These are phyloP conservation scores for Nissolia schottii DNA, from an alignment of 306 rosid species.

Conservation along the genomic window DNA sequence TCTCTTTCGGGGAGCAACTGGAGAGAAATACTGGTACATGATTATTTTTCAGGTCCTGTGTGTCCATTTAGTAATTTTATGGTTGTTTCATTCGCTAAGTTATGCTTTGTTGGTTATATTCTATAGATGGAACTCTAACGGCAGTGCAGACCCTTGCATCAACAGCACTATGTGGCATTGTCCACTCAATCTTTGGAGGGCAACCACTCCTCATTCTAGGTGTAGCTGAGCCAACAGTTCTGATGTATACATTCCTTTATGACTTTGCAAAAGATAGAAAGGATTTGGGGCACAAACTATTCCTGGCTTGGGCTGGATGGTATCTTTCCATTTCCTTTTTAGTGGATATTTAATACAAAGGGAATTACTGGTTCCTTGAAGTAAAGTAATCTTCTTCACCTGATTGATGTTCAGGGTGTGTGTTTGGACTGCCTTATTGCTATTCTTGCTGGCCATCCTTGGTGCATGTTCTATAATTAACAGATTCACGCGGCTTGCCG, in stretches of 20 bases:
- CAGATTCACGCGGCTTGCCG: slow-evolving; percentile 85
- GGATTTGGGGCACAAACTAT: slow-evolving; percentile 75
- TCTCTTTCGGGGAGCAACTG: slow-evolving; percentile 90
- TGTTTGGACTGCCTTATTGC: slow-evolving; percentile 75
- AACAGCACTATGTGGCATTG: slow-evolving; percentile 71
- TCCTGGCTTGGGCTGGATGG: slow-evolving; percentile 90
- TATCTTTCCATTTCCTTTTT: slow-evolving; percentile 27
- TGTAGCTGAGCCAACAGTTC: slow-evolving; percentile 89
- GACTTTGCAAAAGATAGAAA: slow-evolving; percentile 71
- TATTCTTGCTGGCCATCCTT: slow-evolving; percentile 69
- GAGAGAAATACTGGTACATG: slow-evolving; percentile 63
- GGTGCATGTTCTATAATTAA: slow-evolving; percentile 88
- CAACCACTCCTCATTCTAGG: slow-evolving; percentile 89
- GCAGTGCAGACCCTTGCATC: slow-evolving; percentile 93
- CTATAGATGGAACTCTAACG: slow-evolving; percentile 71
- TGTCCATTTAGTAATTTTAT: slow-evolving; percentile 10
- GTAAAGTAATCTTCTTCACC: background rate
- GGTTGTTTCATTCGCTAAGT: slow-evolving; percentile 23
- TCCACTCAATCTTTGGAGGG: slow-evolving; percentile 80
- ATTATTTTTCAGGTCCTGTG: slow-evolving; percentile 15
- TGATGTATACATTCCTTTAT: slow-evolving; percentile 81
- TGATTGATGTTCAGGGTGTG: slow-evolving; percentile 59
- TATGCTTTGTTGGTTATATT: slow-evolving; percentile 20
- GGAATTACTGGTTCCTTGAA: slow-evolving; percentile 14
- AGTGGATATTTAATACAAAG: background rate